Evolutionary conservation across 306 rosid species (phyloP).

Genomic region (Senna siamea): DNA sequence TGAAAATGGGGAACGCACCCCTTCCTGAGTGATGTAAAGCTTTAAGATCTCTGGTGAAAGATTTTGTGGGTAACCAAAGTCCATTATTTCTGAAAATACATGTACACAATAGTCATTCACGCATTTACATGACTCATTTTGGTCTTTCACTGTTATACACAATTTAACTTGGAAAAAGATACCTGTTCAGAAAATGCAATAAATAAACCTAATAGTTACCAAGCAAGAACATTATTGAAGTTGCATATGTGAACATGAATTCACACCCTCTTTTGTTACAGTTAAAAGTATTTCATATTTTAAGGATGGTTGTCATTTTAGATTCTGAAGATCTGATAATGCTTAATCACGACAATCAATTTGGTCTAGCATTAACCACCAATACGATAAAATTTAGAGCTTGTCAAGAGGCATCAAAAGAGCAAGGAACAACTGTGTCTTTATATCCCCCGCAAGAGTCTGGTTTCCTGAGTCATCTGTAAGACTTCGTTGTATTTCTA

Average conservation of each 20-base stretch:
- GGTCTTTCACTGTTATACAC: slow-evolving; percentile 22
- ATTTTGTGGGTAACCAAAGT: slow-evolving; percentile 95
- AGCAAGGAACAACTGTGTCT: background rate
- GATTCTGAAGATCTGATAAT: background rate
- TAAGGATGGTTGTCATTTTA: background rate
- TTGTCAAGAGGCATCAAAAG: background rate
- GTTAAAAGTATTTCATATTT: slow-evolving; percentile 15
- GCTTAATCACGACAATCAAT: background rate
- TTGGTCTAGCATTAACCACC: background rate
- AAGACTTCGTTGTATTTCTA: background rate
- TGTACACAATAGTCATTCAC: slow-evolving; percentile 27
- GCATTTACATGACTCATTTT: slow-evolving; percentile 33
- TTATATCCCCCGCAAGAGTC: background rate
- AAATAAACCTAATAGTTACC: slow-evolving; percentile 18
- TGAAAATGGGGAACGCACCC: slow-evolving; percentile 93
- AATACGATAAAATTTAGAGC: background rate
- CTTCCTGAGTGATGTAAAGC: slow-evolving; percentile 93
- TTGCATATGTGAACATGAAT: slow-evolving; percentile 2
- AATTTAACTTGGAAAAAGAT: background rate
- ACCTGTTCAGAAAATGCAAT: slow-evolving; percentile 8
- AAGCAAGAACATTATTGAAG: slow-evolving; percentile 27
- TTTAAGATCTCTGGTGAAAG: slow-evolving; percentile 92
- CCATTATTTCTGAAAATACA: slow-evolving; percentile 86
- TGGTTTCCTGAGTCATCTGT: slow-evolving; percentile 1
- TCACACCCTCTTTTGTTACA: slow-evolving; percentile 17